Base-by-base conservation (phyloP, 306 rosid genomes). In the Erythrophleum fordii region DNA sequence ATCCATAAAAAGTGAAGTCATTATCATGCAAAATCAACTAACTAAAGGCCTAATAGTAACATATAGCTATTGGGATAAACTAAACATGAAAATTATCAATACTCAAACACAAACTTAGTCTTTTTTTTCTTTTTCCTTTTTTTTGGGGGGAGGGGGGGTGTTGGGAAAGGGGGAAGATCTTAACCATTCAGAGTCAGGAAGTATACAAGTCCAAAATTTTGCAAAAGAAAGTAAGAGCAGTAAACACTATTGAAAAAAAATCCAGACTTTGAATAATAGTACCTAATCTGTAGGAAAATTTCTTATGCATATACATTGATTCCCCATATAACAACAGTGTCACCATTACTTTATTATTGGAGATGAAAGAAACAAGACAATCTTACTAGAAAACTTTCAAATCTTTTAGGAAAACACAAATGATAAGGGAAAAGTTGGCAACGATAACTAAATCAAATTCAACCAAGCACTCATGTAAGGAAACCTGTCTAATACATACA, bases 401-500 rank as follows among this genome's bases (percentile, higher is more conserved):
- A 41, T 10, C 20, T 12, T 11, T 6, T 25, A 59, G 66, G 11
- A 31, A 25, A 59, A 11, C 18, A 26, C n/a, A 12, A 52, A 52
- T 26, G 14, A 59, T 26, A 17, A 55, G 62, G 62, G 69, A 44
- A 53, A 46, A 59, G 8, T 44, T 48, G 39, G 14, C 45, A 37
- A 20, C n/a, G 35, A 42, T 65, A 71, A 72, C 67, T 51, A 16
- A 39, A 65, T 18, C 8, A 9, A 64, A 53, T 6, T 52, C 69
- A 69, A 49, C 37, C 20, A 37, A 73, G 66, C 59, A 77, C 1
- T 18, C 35, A 42, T 11, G 8, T 42, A 22, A 35, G 59, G 48
- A 55, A 37, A 61, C 79, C 68, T 35, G 8, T 66, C 39, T 37
- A 31, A 61, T 72, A 37, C 74, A 51, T 52, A 64, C 44, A 52